Evolutionary conservation across 441 rosid species (phyloP).

Genomic region (Mallotus repandus): DNA sequence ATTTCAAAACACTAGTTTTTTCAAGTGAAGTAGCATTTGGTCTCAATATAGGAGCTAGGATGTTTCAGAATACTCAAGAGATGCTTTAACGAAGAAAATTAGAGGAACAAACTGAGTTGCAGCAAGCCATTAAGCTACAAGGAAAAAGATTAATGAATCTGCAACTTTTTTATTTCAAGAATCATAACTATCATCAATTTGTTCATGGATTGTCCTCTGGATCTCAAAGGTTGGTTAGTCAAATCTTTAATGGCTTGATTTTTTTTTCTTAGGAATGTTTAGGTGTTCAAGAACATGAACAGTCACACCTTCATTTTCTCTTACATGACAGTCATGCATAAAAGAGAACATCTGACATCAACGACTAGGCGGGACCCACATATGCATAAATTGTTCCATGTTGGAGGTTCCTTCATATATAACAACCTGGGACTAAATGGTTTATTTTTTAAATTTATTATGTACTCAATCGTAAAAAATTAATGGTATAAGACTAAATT

Average conservation of each 20-base stretch:
- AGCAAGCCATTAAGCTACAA: conserved; percentile 70
- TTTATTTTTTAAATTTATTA: too few species aligned
- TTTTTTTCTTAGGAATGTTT: not conserved
- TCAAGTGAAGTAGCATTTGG: conserved; percentile 1
- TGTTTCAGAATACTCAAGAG: conserved; percentile 53
- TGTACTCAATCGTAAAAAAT: too few species aligned
- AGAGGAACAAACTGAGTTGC: conserved; percentile 67
- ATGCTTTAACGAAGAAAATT: conserved; percentile 59
- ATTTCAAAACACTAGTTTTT: not conserved
- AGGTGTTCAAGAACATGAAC: not conserved
- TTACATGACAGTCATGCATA: too few species aligned
- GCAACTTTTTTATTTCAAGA: conserved; percentile 64
- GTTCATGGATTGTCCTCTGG: conserved; percentile 39
- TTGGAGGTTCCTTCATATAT: too few species aligned
- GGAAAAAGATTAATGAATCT: conserved; percentile 60
- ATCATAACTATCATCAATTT: conserved; percentile 47
- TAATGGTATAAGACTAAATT: too few species aligned
- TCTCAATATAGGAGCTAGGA: conserved; percentile 51
- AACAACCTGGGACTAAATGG: too few species aligned
- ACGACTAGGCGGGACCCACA: too few species aligned
- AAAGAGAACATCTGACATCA: too few species aligned
- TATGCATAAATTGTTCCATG: too few species aligned
- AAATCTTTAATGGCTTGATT: not conserved
- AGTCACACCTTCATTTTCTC: too few species aligned
- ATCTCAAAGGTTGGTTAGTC: conserved; percentile 29